Evolutionary conservation across 495 filamentous ascomycete genomes (phyloP), one percentile per base, ranked within the genome.

Genomic region (Filosporella fistucella): DNA sequence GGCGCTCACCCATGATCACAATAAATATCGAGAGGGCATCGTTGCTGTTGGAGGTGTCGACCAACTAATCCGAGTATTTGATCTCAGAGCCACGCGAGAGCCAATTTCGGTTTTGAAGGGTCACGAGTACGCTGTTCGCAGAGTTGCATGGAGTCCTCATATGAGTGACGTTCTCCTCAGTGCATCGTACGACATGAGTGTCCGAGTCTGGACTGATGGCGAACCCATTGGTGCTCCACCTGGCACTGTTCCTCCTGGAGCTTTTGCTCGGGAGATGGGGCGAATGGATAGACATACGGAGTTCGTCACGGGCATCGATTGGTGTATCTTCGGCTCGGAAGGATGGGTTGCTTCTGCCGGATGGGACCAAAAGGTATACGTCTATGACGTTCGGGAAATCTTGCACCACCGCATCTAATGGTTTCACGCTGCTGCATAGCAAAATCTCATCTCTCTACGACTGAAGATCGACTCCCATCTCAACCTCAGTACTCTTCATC

Each of bases 141-240:
- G 82, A 45, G 43, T 98, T 1, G 77, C 85, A 4, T 98, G 94
- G 93, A 89, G 84, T 54, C 93, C 93, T 20, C 93, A 97, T 71
- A 77, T 91, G 30, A 76, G 78, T 45, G 88, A 95, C 64, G 77
- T 95, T 13, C 63, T 98, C 39, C 70, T 94, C 21, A 90, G 81
- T 52, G 91, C 86, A 2, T 91, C 89, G 62, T 98, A 98, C 63
- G 93, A 98, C 66, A 98, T 98, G 93, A 95, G 87, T 10, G 90
- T 89, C 54, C 78, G 94, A 32, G 77, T 95, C 32, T 98, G 93
- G 93, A 86, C 74, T 20, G 93, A 97, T 63, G 81, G 86, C 2
- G 80, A 44, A 55, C 70, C 63, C 9, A 57, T 37, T 64, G 71
- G 68, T 54, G 65, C 47, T 51, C 37, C 32, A n/a, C 34, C 23